Evolutionary conservation across 768 basidiomycete genomes (phyloP).

Genomic region (Leucocoprinus birnbaumii): DNA sequence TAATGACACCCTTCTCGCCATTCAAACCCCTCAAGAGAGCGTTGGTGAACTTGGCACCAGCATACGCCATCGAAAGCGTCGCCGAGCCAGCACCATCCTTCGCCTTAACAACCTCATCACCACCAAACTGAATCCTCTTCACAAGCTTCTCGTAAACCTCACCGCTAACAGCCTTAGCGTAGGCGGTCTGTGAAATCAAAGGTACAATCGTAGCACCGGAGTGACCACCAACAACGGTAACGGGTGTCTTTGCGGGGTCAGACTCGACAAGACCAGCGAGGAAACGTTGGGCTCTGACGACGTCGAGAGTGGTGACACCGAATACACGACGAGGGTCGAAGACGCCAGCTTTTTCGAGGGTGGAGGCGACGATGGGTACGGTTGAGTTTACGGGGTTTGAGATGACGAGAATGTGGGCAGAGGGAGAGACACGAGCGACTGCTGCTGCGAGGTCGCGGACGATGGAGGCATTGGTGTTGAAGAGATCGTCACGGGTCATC

Average conservation of each 20-base stretch:
- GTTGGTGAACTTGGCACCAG: conserved; percentile 88
- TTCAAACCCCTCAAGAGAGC: conserved; percentile 81
- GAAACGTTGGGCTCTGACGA: conserved; percentile 95
- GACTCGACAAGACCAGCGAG: conserved; percentile 65
- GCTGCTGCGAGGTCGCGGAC: conserved; percentile 93
- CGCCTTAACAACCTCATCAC: conserved; percentile 98
- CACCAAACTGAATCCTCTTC: conserved; percentile 94
- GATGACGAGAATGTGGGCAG: conserved; percentile 94
- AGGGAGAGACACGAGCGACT: conserved; percentile 80
- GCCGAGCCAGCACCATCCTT: conserved; percentile 95
- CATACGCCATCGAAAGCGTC: conserved; percentile 93
- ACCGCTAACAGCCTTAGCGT: conserved; percentile 72
- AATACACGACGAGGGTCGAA: conserved; percentile 89
- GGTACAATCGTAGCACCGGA: conserved; percentile 97
- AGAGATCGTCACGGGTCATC: conserved; percentile 97
- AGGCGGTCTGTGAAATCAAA: conserved; percentile 77
- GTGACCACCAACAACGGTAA: conserved; percentile 95
- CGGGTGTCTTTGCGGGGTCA: conserved; percentile 60
- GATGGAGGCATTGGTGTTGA: conserved; percentile 98
- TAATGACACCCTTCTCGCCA: conserved; percentile 85
- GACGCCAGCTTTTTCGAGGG: conserved; percentile 88
- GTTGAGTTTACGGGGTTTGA: conserved; percentile 99
- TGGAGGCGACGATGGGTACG: conserved; percentile 93
- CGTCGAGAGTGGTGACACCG: conserved; percentile 97
- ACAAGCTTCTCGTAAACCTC: conserved; percentile 78